Evolutionary conservation across 495 filamentous ascomycete genomes (phyloP), one percentile per base, ranked within the genome.

Genomic region (Penicillium samsonianum): DNA sequence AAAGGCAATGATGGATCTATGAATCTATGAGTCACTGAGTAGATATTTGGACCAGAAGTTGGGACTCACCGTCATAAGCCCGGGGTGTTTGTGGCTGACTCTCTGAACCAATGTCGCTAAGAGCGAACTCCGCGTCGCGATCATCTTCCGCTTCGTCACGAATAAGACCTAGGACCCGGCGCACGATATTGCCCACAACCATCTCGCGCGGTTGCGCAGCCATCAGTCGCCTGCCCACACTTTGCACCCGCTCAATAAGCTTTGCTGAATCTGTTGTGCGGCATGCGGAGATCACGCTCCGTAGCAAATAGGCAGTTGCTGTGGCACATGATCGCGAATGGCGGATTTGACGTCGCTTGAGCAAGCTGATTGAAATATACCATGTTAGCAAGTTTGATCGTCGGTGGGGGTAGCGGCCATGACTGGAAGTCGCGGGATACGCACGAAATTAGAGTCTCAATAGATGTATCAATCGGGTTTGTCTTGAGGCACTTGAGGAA

Each of bases 101-200:
- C 52, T 79, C 76, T 6, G 74, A 74, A 51, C 73, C 69, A 58
- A 73, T 67, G 61, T 84, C 78, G 61, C 82, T 78, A 40, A 81
- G 79, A n/a, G 69, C 64, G 43, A 78, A 78, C 54, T 89, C 89
- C 38, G 78, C 87, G 45, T 87, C 90, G 43, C 87, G 77, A 51
- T 91, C 88, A 63, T 93, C 91, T 49, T 90, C 84, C 33, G 87
- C 87, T 65, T 97, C 93, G 66, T 97, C 93, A 23, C 94, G 85
- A 60, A 98, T 91, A 48, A 98, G 79, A 37, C 90, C 91, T 20
- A 98, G 76, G 17, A 97, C 88, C 54, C 94, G 87, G 52, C 93
- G 82, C 30, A 96, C 90, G 63, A 98, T 89, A 63, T 98, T 98
- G 45, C 93, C 93, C 23, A 96, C 91, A 4, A 89, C 90, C 65